Base-by-base conservation (phyloP, 352 stramenopile genomes). In the Phytophthora melonis region DNA sequence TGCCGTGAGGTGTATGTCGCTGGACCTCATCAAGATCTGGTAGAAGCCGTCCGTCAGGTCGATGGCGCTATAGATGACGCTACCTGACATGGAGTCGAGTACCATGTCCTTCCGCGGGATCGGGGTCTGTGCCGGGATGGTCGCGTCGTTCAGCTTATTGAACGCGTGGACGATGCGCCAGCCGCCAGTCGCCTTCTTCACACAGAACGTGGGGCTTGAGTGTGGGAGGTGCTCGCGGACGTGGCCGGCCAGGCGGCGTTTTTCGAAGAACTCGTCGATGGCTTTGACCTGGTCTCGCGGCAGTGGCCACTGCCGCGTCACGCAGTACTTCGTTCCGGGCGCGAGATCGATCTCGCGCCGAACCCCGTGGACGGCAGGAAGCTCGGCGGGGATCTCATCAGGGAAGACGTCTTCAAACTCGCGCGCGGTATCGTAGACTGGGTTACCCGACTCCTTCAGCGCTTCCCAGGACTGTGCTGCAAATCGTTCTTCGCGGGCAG, bases 271-370 rank as follows among this genome's bases (percentile, higher is more conserved):
- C 10, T 47, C 39, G 11, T 47, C 39, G 11, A 47, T 47, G 39
- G 39, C 39, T 13, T 47, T 16, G 39, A 47, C 39, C 39, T 47
- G 39, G 14, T 47, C 39, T 47, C 47, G 47, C 18, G 47, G 18
- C 18, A 54, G 47, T 27, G 47, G 52, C 58, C 67, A 83, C 57
- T 79, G 72, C 13, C 72, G 39, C 14, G 70, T 79, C 10, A 73
- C 62, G 23, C 71, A 80, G 11, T 76, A 84, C 53, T 84, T 80
- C 13, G 68, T 62, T 0, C 68, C 68, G 11, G 54, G 63, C 19
- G 65, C 10, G 52, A 81, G 36, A 16, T 81, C 67, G 32, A 78
- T 76, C 54, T 84, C 75, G 25, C 82, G 64, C 3, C 72, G 58
- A 0, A 70, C 58, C 11, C 77, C 61, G 3, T 61, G 39, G 19